phyloP scores from a whole-genome alignment of 2,329 filamentous ascomycete species.

The Westerdykella sp. region DNA sequence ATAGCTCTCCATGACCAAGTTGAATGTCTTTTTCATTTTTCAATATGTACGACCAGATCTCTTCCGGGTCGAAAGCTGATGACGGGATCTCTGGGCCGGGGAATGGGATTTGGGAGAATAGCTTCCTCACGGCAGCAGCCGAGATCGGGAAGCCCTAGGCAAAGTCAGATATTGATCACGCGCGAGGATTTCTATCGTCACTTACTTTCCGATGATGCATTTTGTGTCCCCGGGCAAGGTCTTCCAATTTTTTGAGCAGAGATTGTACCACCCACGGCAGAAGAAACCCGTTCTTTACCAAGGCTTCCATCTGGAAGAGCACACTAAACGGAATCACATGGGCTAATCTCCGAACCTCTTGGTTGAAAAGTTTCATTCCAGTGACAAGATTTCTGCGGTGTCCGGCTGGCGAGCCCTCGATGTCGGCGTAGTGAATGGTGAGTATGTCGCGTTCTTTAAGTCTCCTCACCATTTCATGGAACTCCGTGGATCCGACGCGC shows the following conservation, averaged over 20 bases:
- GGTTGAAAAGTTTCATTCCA: constrained; percentile 1
- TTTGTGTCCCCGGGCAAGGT: neutral
- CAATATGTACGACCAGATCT: constrained; percentile 5
- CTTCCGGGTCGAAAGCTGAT: constrained; percentile 4
- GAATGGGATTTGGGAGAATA: constrained; percentile 14
- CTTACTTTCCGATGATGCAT: neutral
- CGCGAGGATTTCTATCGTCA: neutral
- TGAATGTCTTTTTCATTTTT: constrained; percentile 7
- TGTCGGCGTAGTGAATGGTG: constrained; percentile 2
- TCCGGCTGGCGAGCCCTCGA: neutral
- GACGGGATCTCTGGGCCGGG: constrained; percentile 13
- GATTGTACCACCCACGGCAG: constrained; percentile 7
- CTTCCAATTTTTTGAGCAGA: constrained; percentile 3
- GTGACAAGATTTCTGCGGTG: neutral
- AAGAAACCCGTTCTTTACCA: constrained; percentile 50
- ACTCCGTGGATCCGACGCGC: constrained; percentile 10
- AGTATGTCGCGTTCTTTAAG: constrained; percentile 7
- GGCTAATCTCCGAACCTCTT: neutral
- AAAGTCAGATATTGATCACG: neutral
- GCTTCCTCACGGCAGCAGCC: constrained; percentile 5
- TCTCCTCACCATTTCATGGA: constrained; percentile 5
- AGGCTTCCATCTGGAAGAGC: constrained; percentile 59
- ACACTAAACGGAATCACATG: constrained; percentile 49
- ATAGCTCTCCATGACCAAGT: constrained; percentile 43
- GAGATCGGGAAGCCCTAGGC: constrained; percentile 4